Evolutionary conservation across 2,329 filamentous ascomycete genomes (phyloP), one percentile per base, ranked within the genome.

Genomic region (Nothophaeocryptopus gaeumannii): DNA sequence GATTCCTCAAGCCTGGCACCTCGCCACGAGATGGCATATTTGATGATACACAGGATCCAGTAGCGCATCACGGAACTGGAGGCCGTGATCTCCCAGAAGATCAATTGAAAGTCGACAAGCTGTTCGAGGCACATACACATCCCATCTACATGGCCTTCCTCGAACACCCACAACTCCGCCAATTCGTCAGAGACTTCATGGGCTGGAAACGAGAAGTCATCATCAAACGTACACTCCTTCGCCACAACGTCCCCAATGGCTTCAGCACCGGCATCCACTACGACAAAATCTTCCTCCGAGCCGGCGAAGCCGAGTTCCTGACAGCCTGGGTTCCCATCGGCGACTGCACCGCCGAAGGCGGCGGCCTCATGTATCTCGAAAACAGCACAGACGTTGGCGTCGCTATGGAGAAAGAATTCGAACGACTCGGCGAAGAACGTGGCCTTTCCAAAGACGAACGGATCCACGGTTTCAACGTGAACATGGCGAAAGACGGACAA

Each of bases 351-450:
- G 43, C 62, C 4, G 60, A 63, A 30, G 72, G 72, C 5, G 71
- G 72, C 2, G 73, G 72, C 0, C 56, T 75, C 35, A 71, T 73
- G 53, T 75, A 74, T 50, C 63, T 75, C 8, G 69, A 72, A 31
- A 59, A 71, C 48, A 68, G 64, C 10, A 61, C 59, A 9, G 50
- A 61, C 0, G 60, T 74, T 8, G 72, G 71, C 2, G 53, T 63
- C 40, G 60, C 63, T 13, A 68, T 73, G 39, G 73, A 75, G 54
- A 58, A 58, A 4, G 69, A 72, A 13, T 75, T 72, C 53, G 67
- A 55, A 11, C 43, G 52, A 26, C 54, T 61, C 5, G 60, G 60
- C 3, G 54, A 59, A 35, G 38, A 55, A 9, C n/a, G 14, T 9
- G 11, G 5, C 8, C 26, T 61, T 71, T 45, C 64, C 61, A 7